Evolutionary conservation across 768 basidiomycete species (phyloP), one percentile per base, ranked within the genome.

Genomic region (Mrakia frigida): DNA sequence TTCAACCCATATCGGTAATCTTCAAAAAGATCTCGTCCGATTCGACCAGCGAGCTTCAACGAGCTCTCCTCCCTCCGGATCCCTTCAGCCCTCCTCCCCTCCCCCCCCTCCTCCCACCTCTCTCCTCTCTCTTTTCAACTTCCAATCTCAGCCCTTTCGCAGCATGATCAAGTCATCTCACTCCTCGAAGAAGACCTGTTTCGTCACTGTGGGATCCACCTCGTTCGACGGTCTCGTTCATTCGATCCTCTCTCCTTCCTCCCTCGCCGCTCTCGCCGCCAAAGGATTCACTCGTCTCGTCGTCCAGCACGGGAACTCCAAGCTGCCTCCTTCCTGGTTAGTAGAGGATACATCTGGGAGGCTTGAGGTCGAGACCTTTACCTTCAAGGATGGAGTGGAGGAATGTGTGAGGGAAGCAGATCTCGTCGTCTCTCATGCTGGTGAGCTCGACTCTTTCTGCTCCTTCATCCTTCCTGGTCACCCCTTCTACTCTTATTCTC

Each of bases 201-300:
- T 98, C 83, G 87, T 93, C 78, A 95, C 94, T 4, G 91, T 98
- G 75, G 94, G 94, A 76, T 94, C 94, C 31, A 96, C 94, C 28
- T 86, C 87, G 80, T 97, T 96, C 84, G 90, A 94, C 82, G 82
- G 86, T 18, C 88, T 98, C 79, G 87, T 92, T 73, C 84, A 89
- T 78, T 82, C 86, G 31, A 86, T 87, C 25, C 85, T 93, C 76
- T 88, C 89, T 25, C 83, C 85, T 6, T 81, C 85, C n/a, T 88
- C 91, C 37, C 85, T 94, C 53, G 79, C 82, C n/a, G 84, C 84
- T 53, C 85, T 95, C 43, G 82, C 81, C 56, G 68, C 79, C 18
- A 87, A 85, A 71, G 90, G 90, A 13, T 92, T 91, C 83, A 84
- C 83, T 6, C 81, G 82, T 14, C 82, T 96, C 74, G 84, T 90